These are phyloP conservation scores for Phtheirospermum japonicum DNA, from an alignment of 257 asterid species.

Conservation along the genomic window DNA sequence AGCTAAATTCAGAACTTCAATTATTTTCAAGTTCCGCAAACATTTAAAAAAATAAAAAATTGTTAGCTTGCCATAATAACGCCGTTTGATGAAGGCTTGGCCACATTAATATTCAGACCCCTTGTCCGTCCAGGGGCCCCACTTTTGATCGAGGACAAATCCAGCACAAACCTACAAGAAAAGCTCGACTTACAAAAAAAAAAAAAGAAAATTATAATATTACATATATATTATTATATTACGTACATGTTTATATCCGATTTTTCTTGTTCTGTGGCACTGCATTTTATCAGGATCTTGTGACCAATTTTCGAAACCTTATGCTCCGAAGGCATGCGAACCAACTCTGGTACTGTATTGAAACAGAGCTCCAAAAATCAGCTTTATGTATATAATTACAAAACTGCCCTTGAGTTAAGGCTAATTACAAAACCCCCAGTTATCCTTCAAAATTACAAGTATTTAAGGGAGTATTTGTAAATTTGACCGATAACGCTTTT, in stretches of 20 bases:
- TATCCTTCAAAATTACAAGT: not conserved
- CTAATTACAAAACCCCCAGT: not conserved
- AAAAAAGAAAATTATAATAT: no score
- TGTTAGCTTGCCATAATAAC: constrained; percentile 32
- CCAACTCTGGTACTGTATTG: constrained; percentile 41
- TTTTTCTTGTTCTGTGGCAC: constrained; percentile 30
- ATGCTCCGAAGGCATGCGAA: constrained; percentile 44
- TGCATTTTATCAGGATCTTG: constrained; percentile 45
- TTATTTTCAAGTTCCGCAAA: constrained; percentile 16
- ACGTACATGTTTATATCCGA: constrained; percentile 44
- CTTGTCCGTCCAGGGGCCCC: constrained; percentile 88
- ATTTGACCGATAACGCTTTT: not conserved
- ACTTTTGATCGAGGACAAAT: constrained; percentile 58
- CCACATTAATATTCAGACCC: constrained; percentile 42
- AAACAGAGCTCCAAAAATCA: constrained; percentile 21
- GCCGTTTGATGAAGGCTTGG: constrained; percentile 26
- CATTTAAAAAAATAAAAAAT: not conserved
- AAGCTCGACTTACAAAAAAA: constrained; percentile 14
- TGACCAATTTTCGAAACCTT: constrained; percentile 44
- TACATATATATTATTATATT: no score
- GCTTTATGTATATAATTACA: not conserved
- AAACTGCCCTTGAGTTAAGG: not conserved
- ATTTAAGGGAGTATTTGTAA: not conserved
- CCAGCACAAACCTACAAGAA: constrained; percentile 56
- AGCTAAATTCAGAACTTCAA: constrained; percentile 25